Evolutionary conservation across 169 alveolate genomes (phyloP).

Genomic region (Neospora caninum): DNA sequence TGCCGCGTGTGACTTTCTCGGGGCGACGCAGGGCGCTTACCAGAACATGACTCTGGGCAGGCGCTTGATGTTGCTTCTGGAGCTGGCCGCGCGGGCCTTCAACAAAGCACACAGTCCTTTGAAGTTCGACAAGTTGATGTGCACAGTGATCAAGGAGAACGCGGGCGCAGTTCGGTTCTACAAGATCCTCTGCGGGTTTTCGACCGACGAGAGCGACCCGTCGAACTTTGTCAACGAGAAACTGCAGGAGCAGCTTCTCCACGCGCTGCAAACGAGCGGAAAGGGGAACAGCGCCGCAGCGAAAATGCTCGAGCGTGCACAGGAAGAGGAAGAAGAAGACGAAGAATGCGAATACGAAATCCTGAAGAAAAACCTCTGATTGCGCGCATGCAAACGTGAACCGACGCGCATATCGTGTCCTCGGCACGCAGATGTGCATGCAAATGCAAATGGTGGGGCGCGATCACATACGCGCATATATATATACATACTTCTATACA

Average conservation of each 20-base stretch:
- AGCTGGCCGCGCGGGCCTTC: constrained; percentile 4
- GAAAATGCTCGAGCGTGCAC: neutral
- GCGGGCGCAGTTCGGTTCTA: constrained; percentile 6
- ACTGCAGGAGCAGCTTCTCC: neutral
- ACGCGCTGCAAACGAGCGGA: neutral
- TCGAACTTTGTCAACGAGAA: constrained; percentile 17
- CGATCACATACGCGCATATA: neutral
- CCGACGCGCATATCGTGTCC: neutral
- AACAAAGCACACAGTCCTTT: neutral
- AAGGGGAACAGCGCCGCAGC: constrained; percentile 20
- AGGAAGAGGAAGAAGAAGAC: constrained; percentile 29
- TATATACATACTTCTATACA: neutral
- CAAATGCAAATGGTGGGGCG: neutral
- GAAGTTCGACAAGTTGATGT: constrained; percentile 2
- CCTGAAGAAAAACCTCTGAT: neutral
- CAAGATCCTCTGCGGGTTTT: constrained; percentile 27
- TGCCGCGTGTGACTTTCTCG: neutral
- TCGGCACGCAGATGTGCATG: neutral
- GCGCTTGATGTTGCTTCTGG: constrained; percentile 47
- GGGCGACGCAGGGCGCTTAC: constrained; percentile 19
- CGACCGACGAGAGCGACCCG: constrained; percentile 20
- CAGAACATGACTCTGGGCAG: constrained; percentile 43
- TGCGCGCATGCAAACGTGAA: neutral
- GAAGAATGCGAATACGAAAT: constrained; percentile 36
- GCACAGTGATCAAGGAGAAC: constrained; percentile 7